Conservation (phyloP, 768 basidiomycete species). For the Phanerochaete sordida region DNA sequence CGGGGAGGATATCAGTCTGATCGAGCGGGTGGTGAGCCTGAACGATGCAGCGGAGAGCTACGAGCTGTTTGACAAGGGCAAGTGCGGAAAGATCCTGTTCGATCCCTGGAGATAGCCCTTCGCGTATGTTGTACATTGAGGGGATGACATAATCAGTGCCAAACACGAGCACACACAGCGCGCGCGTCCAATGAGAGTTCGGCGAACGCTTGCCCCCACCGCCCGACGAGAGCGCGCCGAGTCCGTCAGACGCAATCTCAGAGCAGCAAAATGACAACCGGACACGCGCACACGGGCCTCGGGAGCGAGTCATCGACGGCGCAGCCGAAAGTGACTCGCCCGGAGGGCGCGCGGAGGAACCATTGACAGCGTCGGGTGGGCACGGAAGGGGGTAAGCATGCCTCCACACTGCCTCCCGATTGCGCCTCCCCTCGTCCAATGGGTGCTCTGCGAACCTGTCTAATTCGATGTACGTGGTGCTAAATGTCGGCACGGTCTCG, state of each 20-base stretch:
- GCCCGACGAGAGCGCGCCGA: no score
- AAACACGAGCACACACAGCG: not conserved
- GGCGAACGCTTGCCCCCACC: no score
- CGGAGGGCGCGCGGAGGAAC: not conserved
- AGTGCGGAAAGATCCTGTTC: conserved; percentile 74
- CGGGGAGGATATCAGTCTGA: conserved; percentile 55
- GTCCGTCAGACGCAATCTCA: not conserved
- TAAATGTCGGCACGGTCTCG: not conserved
- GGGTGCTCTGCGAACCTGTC: not conserved
- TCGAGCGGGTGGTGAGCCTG: conserved; percentile 65
- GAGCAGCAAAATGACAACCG: not conserved
- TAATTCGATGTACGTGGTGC: not conserved
- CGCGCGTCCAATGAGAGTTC: not conserved
- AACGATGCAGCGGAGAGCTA: conserved; percentile 56
- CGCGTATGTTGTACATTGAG: not conserved
- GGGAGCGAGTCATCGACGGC: not conserved
- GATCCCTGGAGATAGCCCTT: conserved; percentile 54
- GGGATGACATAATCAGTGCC: not conserved
- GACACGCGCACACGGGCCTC: not conserved
- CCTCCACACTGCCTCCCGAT: not conserved
- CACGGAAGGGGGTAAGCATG: not conserved
- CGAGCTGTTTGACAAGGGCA: conserved; percentile 65
- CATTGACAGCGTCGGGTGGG: not conserved
- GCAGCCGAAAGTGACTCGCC: not conserved
- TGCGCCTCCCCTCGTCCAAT: not conserved